A percentile compares a stretch with the other conserved stretches of the same genome.
phyloP scores from a whole-genome alignment of 805 yeast species.

The Saccharomycopsis oosterbeekiorum region DNA sequence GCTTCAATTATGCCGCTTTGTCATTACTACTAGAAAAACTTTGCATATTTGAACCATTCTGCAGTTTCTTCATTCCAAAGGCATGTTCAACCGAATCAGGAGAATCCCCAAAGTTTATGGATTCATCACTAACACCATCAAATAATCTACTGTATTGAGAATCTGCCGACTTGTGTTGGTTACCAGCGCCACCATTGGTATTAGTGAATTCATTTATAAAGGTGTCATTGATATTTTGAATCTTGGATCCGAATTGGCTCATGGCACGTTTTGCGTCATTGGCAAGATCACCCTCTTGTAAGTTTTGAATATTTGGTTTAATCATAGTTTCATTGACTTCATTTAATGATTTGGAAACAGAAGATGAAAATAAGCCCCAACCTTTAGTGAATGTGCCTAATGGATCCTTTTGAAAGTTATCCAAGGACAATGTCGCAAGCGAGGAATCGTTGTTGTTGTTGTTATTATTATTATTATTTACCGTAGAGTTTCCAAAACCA shows the following conservation, averaged over 20 bases:
- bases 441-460: constrained; percentile 31
- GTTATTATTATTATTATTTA: constrained; percentile 29
- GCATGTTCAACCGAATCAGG: constrained; percentile 43
- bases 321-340: constrained; percentile 85
- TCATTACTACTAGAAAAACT: constrained; percentile 27
- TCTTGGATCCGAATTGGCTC: constrained; percentile 90
- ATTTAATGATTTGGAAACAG: constrained; percentile 71
- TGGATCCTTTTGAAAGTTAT: constrained; percentile 73
- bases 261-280: constrained; percentile 85
- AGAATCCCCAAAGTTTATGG: constrained; percentile 10
- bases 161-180: constrained; percentile 60
- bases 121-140: constrained; percentile 41
- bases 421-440: constrained; percentile 49
- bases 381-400: constrained; percentile 85
- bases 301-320: constrained; percentile 79
- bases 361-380: constrained; percentile 86
- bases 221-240: constrained; percentile 44
- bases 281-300: constrained; percentile 71
- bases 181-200: constrained; percentile 56
- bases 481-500: constrained; percentile 83
- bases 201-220: background rate
- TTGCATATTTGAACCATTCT: constrained; percentile 45
- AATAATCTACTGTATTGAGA: constrained; percentile 44
- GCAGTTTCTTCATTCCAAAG: constrained; percentile 54
- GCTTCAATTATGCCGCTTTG: background rate